Evolutionary conservation across 495 filamentous ascomycete genomes (phyloP).

Genomic region (Polyplosphaeria fusca): DNA sequence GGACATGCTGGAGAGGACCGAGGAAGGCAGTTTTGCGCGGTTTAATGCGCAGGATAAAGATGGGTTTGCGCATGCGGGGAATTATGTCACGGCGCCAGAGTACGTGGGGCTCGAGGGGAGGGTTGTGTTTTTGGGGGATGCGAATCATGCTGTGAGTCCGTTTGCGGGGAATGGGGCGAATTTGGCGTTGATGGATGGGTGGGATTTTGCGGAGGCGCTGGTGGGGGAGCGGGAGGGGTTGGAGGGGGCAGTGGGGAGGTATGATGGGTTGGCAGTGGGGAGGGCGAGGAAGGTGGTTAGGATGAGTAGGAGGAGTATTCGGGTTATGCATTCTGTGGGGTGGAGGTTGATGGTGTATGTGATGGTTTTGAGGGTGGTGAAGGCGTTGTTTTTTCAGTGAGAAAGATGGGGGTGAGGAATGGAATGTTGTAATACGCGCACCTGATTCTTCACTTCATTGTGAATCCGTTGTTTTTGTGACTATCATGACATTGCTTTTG

Average conservation of each 20-base stretch:
- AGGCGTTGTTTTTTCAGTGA: constrained; percentile 6
- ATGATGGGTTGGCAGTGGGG: constrained; percentile 1
- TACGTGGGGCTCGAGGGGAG: not conserved
- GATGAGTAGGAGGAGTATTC: not conserved
- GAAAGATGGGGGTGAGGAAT: not conserved
- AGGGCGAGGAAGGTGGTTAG: constrained; percentile 6
- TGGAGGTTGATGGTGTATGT: not conserved
- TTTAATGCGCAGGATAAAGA: constrained; percentile 24
- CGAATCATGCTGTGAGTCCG: constrained; percentile 46
- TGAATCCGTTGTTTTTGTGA: not conserved
- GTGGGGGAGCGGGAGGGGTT: not conserved
- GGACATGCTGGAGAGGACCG: constrained; percentile 4
- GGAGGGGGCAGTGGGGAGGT: not conserved
- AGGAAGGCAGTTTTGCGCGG: not conserved
- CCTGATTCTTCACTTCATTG: no score
- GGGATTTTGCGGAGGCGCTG: constrained; percentile 16
- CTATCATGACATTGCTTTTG: no score
- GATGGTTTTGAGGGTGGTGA: constrained; percentile 3
- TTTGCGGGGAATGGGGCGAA: constrained; percentile 49
- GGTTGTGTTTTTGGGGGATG: constrained; percentile 46
- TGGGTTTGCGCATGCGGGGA: constrained; percentile 1
- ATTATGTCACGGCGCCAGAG: not conserved
- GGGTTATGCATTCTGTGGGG: not conserved
- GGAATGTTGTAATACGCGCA: no score
- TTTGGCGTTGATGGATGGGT: constrained; percentile 34